Evolutionary conservation across 148 eudicot genomes (phyloP).

Genomic region (Pouteria glomerata): DNA sequence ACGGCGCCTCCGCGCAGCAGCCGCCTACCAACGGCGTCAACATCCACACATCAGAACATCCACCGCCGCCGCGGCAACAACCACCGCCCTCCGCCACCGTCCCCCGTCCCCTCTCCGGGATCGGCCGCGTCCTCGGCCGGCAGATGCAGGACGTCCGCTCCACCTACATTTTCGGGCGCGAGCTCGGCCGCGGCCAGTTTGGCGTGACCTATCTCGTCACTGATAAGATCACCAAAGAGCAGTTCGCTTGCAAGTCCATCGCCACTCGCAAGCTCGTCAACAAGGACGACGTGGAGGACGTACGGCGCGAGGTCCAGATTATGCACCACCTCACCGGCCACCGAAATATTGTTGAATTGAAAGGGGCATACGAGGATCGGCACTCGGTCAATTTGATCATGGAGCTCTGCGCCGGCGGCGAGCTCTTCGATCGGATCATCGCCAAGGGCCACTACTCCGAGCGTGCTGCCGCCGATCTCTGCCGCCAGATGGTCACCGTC

Average conservation of each 20-base stretch:
- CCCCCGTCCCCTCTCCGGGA: conserved; percentile 24
- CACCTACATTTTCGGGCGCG: conserved; percentile 67
- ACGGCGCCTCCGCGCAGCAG: conserved; percentile 13
- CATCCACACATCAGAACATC: conserved; percentile 22
- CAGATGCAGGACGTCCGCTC: conserved; percentile 69
- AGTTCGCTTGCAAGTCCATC: conserved; percentile 87
- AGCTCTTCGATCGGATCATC: conserved; percentile 85
- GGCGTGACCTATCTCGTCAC: conserved; percentile 82
- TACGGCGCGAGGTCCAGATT: conserved; percentile 85
- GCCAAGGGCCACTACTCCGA: conserved; percentile 87
- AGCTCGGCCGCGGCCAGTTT: conserved; percentile 89
- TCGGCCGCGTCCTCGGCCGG: conserved; percentile 80
- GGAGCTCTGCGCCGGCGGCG: conserved; percentile 94
- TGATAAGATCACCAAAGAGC: conserved; percentile 39
- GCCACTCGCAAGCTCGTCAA: conserved; percentile 63
- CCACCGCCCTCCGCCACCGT: conserved; percentile 19
- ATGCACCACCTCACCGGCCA: conserved; percentile 94
- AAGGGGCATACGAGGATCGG: conserved; percentile 73
- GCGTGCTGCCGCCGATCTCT: conserved; percentile 71
- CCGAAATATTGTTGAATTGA: conserved; percentile 74
- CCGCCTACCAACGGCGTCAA: conserved; percentile 16
- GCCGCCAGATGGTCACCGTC: conserved; percentile 81
- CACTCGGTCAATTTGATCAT: conserved; percentile 78
- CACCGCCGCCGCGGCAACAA: conserved; percentile 2
- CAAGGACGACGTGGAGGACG: conserved; percentile 72